Base-by-base conservation (phyloP, 75 land plant species). In the Chamaecyparis obtusa region DNA sequence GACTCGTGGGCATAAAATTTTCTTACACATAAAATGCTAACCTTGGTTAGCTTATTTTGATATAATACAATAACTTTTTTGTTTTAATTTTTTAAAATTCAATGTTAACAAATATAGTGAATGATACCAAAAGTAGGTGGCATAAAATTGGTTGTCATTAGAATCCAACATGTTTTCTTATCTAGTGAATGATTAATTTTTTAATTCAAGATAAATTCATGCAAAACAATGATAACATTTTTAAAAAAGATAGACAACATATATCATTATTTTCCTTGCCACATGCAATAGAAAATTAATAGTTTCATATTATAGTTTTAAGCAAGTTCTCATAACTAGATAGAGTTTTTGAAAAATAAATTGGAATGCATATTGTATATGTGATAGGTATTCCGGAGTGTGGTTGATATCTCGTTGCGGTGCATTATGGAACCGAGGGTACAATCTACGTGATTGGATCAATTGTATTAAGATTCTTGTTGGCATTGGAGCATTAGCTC, bases 361-460 rank as follows among this genome's bases (percentile, higher is more conserved):
- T 85, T 85, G 14, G 46, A 85, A 85, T 49, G 19, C 33, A 75
- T 60, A 24, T 32, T 60, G 32, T 49, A 54, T 71, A 24, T 24
- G 27, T 79, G 89, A 83, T 94, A 96, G 98, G 88, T 96, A 96
- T 85, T 89, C 92, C 84, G 99, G 99, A 30, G 99, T 95, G 10
- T 97, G 99, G 99, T 71, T 97, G 44, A 93, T 97, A 44, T 87
- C 96, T 39, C 86, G 99, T 19, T 97, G 99, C 79, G 99, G 93
- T 36, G 44, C 86, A 57, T 89, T 97, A 1, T 16, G 83, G 82
- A 83, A 74, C 43, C 82, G 60, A 43, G 90, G 93, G 9, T 97
- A 94, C 56, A 10, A 5, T 46, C 88, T 97, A 19, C 48, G 88
- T 3, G n/a, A 93, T 76, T 95, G 91, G 90, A 39, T 14, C n/a